Evolutionary conservation across 1,284 basidiomycete species (phyloP).

Genomic region (Porogramme epimiltina): DNA sequence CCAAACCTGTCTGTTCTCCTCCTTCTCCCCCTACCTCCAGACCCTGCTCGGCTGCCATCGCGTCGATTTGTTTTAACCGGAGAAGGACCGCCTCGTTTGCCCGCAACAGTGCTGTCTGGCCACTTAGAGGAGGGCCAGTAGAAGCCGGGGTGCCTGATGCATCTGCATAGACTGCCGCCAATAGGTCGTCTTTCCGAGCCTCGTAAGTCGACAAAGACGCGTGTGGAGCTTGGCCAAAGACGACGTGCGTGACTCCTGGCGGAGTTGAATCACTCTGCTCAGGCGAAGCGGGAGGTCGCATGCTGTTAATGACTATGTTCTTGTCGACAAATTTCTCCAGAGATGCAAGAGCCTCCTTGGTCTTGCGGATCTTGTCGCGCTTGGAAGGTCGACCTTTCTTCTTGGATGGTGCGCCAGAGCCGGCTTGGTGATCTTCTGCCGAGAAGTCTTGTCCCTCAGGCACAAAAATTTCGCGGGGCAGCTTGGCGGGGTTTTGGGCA

Average conservation of each 20-base stretch:
- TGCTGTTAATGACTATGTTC: constrained; percentile 28
- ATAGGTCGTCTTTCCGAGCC: constrained; percentile 40
- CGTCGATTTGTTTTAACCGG: constrained; percentile 55
- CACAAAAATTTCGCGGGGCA: constrained; percentile 66
- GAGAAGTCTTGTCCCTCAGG: constrained; percentile 37
- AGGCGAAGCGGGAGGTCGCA: constrained; percentile 1
- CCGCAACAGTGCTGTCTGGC: constrained; percentile 21
- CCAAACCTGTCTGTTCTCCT: constrained; percentile 46
- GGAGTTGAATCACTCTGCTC: background rate
- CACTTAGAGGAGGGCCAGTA: background rate
- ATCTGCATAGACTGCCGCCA: constrained; percentile 35
- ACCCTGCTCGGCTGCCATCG: constrained; percentile 43
- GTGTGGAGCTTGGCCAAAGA: constrained; percentile 39
- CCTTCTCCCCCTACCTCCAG: constrained; percentile 44
- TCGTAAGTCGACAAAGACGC: constrained; percentile 42
- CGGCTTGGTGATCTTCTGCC: constrained; percentile 1
- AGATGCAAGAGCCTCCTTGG: constrained; percentile 48
- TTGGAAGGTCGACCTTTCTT: constrained; percentile 71
- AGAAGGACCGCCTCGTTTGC: constrained; percentile 51
- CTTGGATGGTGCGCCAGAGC: constrained; percentile 35
- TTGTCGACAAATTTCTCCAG: constrained; percentile 57
- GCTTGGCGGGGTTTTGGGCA: constrained; percentile 57
- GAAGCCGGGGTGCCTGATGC: background rate
- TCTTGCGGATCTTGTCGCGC: constrained; percentile 57
- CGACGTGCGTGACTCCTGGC: constrained; percentile 34